Percentiles rank a stretch among this genome's conserved stretches.
phyloP scores from a whole-genome alignment of 2,329 filamentous ascomycete species.

The Cryphonectria radicalis region DNA sequence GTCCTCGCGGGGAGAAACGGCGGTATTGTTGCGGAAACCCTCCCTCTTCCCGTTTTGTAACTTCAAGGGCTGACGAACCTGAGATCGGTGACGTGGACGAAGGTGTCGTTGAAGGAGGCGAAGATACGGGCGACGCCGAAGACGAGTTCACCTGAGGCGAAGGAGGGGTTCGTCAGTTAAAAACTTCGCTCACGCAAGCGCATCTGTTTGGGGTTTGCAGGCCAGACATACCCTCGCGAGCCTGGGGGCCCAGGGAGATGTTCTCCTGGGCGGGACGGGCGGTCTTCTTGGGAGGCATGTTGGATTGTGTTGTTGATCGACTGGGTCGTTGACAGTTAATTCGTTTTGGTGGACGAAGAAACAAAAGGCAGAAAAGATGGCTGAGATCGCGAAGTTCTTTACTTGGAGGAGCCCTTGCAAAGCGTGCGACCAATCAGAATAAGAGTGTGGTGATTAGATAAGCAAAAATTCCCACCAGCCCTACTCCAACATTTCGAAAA shows the following conservation, averaged over 20 bases:
- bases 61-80: slow-evolving; percentile 60
- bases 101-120: slow-evolving; percentile 91
- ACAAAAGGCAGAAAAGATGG: slow-evolving; percentile 15
- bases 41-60: slow-evolving; percentile 24
- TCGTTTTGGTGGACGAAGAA: slow-evolving; percentile 19
- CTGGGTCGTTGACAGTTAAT: slow-evolving; percentile 32
- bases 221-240: slow-evolving; percentile 79
- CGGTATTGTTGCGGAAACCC: background rate
- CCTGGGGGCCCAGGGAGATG: slow-evolving; percentile 95
- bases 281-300: slow-evolving; percentile 88
- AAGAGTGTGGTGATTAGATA: background rate
- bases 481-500: slow-evolving; percentile 27
- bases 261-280: slow-evolving; percentile 88
- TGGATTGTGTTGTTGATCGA: slow-evolving; percentile 45
- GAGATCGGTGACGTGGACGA: slow-evolving; percentile 99
- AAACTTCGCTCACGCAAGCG: background rate
- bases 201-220: slow-evolving; percentile 9
- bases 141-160: slow-evolving; percentile 80
- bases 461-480: slow-evolving; percentile 20
- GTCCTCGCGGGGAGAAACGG: background rate
- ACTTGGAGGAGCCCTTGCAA: background rate
- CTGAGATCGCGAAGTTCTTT: slow-evolving; percentile 18
- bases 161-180: slow-evolving; percentile 32
- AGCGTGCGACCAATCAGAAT: slow-evolving; percentile 21
- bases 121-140: slow-evolving; percentile 99